Evolutionary conservation across 2,329 filamentous ascomycete species (phyloP).

Genomic region (Botrytis fragariae): DNA sequence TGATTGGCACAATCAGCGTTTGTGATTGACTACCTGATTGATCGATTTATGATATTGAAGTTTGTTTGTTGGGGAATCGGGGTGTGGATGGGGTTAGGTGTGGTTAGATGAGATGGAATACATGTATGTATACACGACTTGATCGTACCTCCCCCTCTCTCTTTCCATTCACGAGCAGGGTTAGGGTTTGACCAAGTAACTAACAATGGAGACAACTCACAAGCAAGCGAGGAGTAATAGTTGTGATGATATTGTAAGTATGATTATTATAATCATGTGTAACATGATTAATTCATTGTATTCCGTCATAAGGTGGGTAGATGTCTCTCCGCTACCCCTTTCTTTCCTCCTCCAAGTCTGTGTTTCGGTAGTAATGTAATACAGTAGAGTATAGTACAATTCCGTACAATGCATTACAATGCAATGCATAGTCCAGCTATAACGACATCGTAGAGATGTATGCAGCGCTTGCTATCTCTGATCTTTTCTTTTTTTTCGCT

Average conservation of each 20-base stretch:
- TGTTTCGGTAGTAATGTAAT: neutral
- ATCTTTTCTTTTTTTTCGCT: neutral
- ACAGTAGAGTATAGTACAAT: neutral
- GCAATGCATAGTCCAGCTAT: neutral
- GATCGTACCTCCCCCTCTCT: neutral
- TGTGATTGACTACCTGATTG: neutral
- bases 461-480: constrained; percentile 16
- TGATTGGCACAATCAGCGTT: neutral
- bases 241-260: neutral
- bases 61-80: neutral
- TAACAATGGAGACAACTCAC: fast-evolving
- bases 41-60: neutral
- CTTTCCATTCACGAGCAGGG: neutral
- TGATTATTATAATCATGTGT: neutral
- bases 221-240: neutral
- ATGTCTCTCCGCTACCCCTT: neutral
- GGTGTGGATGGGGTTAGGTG: neutral
- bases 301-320: neutral
- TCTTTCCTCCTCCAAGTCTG: neutral
- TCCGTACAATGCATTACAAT: neutral
- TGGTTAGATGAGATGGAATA: neutral
- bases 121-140: neutral
- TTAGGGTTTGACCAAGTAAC: fast-evolving
- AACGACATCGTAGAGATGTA: neutral
- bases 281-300: no score